Conservation (phyloP, 169 alveolate species). For the Eimeria mitis region DNA sequence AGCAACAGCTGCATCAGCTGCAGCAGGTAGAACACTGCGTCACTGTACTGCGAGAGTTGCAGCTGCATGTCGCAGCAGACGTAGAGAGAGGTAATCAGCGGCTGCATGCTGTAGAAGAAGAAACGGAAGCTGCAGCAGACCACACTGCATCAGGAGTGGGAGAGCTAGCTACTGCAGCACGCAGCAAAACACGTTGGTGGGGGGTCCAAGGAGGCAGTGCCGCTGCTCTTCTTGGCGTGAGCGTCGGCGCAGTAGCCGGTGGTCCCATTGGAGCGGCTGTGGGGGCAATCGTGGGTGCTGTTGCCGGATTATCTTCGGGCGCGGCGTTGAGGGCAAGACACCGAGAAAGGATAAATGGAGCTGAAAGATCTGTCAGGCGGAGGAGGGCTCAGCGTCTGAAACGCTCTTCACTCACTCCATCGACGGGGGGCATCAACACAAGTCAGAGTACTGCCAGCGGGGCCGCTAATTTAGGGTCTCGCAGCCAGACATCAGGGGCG, state of each 20-base stretch:
- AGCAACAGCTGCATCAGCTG: conserved; percentile 78
- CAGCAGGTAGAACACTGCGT: conserved; percentile 76
- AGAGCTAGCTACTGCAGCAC: conserved; percentile 69
- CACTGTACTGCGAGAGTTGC: conserved; percentile 72
- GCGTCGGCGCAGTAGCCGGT: conserved; percentile 72
- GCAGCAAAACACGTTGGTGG: conserved; percentile 77
- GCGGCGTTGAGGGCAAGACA: conserved; percentile 66
- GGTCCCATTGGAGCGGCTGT: conserved; percentile 77
- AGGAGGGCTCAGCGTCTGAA: conserved; percentile 37
- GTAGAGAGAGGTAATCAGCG: conserved; percentile 54
- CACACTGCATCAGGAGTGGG: conserved; percentile 53
- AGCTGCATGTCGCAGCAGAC: conserved; percentile 63
- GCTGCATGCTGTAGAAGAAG: conserved; percentile 37
- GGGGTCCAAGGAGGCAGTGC: conserved; percentile 82
- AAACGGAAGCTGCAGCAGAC: conserved; percentile 53
- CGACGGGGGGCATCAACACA: neutral
- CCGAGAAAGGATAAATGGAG: conserved; percentile 21
- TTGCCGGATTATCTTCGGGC: conserved; percentile 66
- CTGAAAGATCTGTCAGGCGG: conserved; percentile 29
- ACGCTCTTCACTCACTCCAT: neutral
- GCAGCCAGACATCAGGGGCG: neutral
- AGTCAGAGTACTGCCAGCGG: neutral
- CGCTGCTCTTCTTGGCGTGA: conserved; percentile 77
- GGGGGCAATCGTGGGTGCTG: conserved; percentile 73
- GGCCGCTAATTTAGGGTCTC: neutral